Base-by-base conservation (phyloP, 2,329 filamentous ascomycete genomes). In the Ceratocystis lukuohia region DNA sequence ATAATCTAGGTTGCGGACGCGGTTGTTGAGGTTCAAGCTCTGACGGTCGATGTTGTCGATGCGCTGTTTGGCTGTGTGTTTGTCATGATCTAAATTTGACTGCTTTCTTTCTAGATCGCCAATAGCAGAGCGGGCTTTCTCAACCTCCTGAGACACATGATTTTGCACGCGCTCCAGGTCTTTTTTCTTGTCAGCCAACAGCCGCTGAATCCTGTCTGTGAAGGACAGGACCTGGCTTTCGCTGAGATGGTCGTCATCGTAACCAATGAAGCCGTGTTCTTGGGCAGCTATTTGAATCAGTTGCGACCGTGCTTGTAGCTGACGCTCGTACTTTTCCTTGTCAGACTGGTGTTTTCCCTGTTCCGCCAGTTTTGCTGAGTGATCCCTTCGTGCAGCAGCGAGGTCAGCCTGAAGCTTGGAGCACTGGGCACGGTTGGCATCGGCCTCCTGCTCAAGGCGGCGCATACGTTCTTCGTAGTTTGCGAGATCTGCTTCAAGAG, bases 241-340 rank as follows among this genome's bases (percentile, higher is more conserved):
- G 41, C 87, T 85, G 17, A 66, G 56, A 57, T 96, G 77, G 12
- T 91, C 85, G 22, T 87, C 84, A 69, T 96, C 91, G 72, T 88
- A 96, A 0, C 92, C 92, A 44, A 90, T 87, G 69, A 99, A 89
- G 67, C 84, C 86, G 74, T 96, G 89, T 30, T 80, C 80, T 59
- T 84, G 81, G 17, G 93, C 91, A 46, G 89, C 85, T 67, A 92
- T 86, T 69, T 86, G 90, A 66, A 96, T 85, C 74, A 96, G 82
- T 8, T 82, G 80, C 71, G 87, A 81, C 48, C 93, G 88, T 57
- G 83, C 79, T 70, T 84, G 79, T 2, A 96, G 74, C 70, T 96
- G 89, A 3, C 88, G 84, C 73, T 96, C 90, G 73, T 94, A 90
- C 71, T 88, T 89, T 69, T 89, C 87, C 76, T 93, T 91, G 73